Conservation (phyloP, 148 eudicot species). For the Spergularia marina region DNA sequence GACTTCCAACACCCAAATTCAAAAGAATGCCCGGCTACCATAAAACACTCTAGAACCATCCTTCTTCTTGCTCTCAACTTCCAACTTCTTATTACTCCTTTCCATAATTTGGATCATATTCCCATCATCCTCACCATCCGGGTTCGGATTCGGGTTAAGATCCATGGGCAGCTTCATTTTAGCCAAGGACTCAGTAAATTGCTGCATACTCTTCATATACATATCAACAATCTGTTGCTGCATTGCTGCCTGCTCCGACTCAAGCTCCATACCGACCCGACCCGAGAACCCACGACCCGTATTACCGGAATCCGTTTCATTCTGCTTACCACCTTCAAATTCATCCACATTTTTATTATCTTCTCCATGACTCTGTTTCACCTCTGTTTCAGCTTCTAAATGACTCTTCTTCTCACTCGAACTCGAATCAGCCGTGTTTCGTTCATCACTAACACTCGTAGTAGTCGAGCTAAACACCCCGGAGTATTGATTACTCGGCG, state of each 20-base stretch:
- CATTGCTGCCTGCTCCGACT: slow-evolving; percentile 65
- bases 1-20: not conserved
- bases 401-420: slow-evolving; percentile 12
- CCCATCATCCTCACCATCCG: slow-evolving; percentile 21
- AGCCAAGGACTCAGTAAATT: slow-evolving; percentile 68
- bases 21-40: slow-evolving; percentile 83
- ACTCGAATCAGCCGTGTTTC: slow-evolving; percentile 47
- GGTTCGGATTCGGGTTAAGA: slow-evolving; percentile 27
- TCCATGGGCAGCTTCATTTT: slow-evolving; percentile 88
- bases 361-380: slow-evolving; percentile 23
- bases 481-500: slow-evolving; percentile 27
- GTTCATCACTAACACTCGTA: slow-evolving; percentile 59
- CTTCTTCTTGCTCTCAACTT: slow-evolving; percentile 47
- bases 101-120: slow-evolving; percentile 31
- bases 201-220: slow-evolving; percentile 85
- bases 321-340: slow-evolving; percentile 25
- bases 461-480: slow-evolving; percentile 51
- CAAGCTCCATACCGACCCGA: slow-evolving; percentile 34
- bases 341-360: slow-evolving; percentile 10
- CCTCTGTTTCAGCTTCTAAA: slow-evolving; percentile 19
- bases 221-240: slow-evolving; percentile 81
- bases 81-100: slow-evolving; percentile 25
- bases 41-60: slow-evolving; percentile 72
- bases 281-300: slow-evolving; percentile 29
- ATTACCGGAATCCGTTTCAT: slow-evolving; percentile 11